Conservation (phyloP, 257 asterid species). For the Primulina huaijiensis region DNA sequence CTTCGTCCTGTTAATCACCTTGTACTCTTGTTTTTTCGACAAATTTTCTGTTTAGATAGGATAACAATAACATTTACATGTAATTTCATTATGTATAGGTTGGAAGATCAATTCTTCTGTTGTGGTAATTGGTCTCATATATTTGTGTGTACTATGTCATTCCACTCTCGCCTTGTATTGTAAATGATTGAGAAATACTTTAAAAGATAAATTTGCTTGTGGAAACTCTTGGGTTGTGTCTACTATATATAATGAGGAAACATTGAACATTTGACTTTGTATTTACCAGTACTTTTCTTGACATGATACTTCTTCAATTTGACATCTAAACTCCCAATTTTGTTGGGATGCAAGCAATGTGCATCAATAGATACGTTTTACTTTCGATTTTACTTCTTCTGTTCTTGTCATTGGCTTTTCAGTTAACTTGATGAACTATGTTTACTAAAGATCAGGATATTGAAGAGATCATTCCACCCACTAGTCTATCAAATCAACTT, state of each 20-base stretch:
- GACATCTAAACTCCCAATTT: not conserved
- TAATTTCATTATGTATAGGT: constrained; percentile 18
- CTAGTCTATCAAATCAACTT: not conserved
- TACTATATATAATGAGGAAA: too few relatives aligned
- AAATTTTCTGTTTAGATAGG: constrained; percentile 29
- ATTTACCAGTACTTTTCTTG: not conserved
- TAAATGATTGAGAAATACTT: constrained; percentile 29
- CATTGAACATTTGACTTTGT: not conserved
- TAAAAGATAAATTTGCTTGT: not conserved
- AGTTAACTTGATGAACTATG: not conserved
- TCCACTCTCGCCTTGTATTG: constrained; percentile 26
- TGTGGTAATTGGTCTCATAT: constrained; percentile 2
- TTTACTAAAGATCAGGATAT: not conserved
- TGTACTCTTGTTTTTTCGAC: constrained; percentile 7
- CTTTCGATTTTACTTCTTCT: not conserved
- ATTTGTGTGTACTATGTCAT: constrained; percentile 27
- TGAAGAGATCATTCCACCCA: not conserved
- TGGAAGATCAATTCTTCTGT: constrained; percentile 3
- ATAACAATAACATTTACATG: constrained; percentile 26
- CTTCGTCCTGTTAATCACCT: constrained; percentile 10
- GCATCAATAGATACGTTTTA: not conserved
- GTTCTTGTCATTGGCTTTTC: not conserved
- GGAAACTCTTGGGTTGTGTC: not conserved
- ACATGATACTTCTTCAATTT: not conserved
- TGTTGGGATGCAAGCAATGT: not conserved